These are phyloP conservation scores for Suhomyces kilbournensis DNA, from an alignment of 805 yeast species.

Conservation along the genomic window DNA sequence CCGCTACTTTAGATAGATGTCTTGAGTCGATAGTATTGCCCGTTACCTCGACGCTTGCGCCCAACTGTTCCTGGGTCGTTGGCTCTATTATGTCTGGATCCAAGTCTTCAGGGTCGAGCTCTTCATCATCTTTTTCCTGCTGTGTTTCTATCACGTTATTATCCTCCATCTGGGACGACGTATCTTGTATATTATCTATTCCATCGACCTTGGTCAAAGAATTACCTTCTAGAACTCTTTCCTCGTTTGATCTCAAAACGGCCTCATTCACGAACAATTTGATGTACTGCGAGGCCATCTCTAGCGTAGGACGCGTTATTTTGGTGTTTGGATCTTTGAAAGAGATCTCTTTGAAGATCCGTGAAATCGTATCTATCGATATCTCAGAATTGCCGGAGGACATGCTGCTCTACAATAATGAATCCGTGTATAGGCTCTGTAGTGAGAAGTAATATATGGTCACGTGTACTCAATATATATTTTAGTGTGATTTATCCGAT, in stretches of 20 bases:
- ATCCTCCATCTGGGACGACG: constrained; percentile 5
- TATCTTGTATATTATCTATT: constrained; percentile 24
- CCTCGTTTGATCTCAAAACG: constrained; percentile 54
- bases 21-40: constrained; percentile 47
- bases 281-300: constrained; percentile 52
- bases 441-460: background rate
- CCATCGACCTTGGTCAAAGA: constrained; percentile 28
- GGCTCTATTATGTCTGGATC: constrained; percentile 16
- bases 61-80: constrained; percentile 16
- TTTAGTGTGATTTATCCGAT: background rate
- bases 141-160: constrained; percentile 3
- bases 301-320: constrained; percentile 47
- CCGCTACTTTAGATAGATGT: constrained; percentile 55
- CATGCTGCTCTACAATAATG: background rate
- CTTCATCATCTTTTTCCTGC: constrained; percentile 15
- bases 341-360: constrained; percentile 50
- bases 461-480: background rate
- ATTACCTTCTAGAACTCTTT: constrained; percentile 33
- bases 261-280: constrained; percentile 59
- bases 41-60: constrained; percentile 10
- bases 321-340: constrained; percentile 46
- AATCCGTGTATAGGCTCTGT: background rate
- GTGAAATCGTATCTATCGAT: constrained; percentile 38
- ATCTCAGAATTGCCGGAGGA: background rate
- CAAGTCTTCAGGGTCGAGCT: constrained; percentile 9